Base-by-base conservation (phyloP, 2,329 filamentous ascomycete genomes). In the Colletotrichum paranaense region DNA sequence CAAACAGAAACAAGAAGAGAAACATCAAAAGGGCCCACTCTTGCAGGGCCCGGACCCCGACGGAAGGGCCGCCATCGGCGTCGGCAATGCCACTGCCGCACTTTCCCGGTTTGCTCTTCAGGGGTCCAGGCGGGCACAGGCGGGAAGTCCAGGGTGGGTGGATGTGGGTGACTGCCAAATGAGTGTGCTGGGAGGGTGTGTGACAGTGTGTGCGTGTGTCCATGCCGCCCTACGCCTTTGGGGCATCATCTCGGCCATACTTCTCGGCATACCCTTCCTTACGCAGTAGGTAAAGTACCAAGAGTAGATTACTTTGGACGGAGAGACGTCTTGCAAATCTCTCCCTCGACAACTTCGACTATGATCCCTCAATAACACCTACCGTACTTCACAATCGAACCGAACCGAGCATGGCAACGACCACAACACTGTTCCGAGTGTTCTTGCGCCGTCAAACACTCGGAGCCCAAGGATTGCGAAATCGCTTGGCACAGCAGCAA, bases 401-500 rank as follows among this genome's bases (percentile, higher is more conserved):
- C 42, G 19, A 62, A 63, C 22, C 52, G 30, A 35, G 57, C 62
- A 78, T 78, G 80, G 64, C 78, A 55, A 75, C 75, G 53, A 68
- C 75, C 42, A 49, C 42, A n/a, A 74, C 69, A 14, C 64, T 77
- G 5, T 77, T 76, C 65, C 76, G 79, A 60, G 75, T 74, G 12
- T 67, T 78, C 28, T 65, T 81, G 59, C 80, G 80, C 70, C 80
- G 79, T 73, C 77, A 79, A 28, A 62, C 78, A 53, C 76, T 77
- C 12, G 58, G 68, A 11, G 42, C 42, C 42, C 42, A 49, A 49
- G 42, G 42, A 16, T 68, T 80, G 55, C 76, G 77, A 62, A 65
- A 30, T 19, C 73, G 67, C 42, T 30, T 72, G 22, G 28, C 73
- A 68, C 66, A 65, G 26, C 58, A 53, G 46, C 78, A 76, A 1